Percentiles rank a stretch among this genome's conserved stretches.
phyloP scores from a whole-genome alignment of 148 eudicot species.

The Spergularia marina region DNA sequence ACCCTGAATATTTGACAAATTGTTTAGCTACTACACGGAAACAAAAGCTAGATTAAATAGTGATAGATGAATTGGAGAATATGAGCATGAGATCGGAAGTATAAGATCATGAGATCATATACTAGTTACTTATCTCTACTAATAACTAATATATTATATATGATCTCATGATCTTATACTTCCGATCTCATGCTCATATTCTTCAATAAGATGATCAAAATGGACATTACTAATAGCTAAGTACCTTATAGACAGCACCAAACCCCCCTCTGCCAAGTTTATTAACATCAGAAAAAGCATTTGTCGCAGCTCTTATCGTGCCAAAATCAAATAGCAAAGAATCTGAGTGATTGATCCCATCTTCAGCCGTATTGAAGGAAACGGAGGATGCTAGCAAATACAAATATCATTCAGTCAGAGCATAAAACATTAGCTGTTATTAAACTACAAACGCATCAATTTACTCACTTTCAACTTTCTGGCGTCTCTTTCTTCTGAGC shows the following conservation, averaged over 20 bases:
- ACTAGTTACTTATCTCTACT: too few species aligned
- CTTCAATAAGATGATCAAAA: too few species aligned
- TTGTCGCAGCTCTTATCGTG: constrained; percentile 27
- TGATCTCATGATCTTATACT: too few species aligned
- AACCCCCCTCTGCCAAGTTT: constrained; percentile 31
- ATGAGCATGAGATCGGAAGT: too few species aligned
- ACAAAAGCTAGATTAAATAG: too few species aligned
- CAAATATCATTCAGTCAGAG: constrained; percentile 2
- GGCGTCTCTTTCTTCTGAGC: constrained; percentile 13
- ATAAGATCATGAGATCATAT: too few species aligned
- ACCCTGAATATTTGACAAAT: constrained; percentile 31
- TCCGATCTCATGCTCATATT: too few species aligned
- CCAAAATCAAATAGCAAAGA: constrained; percentile 31
- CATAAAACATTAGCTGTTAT: neutral
- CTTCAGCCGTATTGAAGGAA: neutral
- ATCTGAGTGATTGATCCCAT: constrained; percentile 10
- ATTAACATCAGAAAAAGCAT: constrained; percentile 28
- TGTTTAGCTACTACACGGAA: too few species aligned
- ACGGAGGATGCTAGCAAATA: neutral
- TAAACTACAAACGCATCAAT: neutral
- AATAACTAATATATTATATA: too few species aligned
- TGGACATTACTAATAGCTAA: neutral
- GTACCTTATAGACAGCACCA: constrained; percentile 29
- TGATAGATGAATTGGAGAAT: too few species aligned
- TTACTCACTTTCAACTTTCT: constrained; percentile 20